phyloP scores from a whole-genome alignment of 192 early-diverging fungal species.

The Diversispora epigaea region DNA sequence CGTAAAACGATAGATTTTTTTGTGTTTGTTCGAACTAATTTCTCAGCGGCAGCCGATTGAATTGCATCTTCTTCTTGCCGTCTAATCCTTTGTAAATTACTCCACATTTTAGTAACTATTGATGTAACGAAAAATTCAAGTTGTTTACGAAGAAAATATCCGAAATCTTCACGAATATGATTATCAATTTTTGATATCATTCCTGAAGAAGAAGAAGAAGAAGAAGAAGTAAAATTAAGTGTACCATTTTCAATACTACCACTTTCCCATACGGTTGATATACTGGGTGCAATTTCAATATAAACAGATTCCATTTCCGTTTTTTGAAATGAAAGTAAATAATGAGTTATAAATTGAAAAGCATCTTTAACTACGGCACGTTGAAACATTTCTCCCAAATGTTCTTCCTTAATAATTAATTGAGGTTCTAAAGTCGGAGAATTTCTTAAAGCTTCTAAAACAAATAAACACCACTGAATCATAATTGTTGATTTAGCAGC shows the following conservation, averaged over 20 bases:
- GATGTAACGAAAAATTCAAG: constrained; percentile 30
- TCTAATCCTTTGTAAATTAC: constrained; percentile 59
- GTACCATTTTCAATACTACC: constrained; percentile 7
- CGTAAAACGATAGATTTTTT: constrained; percentile 32
- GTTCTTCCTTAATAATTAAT: constrained; percentile 43
- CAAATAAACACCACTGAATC: constrained; percentile 64
- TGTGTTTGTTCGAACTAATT: background rate
- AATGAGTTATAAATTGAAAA: constrained; percentile 65
- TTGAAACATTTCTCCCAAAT: constrained; percentile 52
- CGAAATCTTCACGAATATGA: constrained; percentile 32
- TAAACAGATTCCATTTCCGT: constrained; percentile 2
- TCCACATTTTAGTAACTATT: constrained; percentile 55
- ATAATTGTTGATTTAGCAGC: constrained; percentile 44
- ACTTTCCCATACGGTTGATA: constrained; percentile 15
- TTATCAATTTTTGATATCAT: constrained; percentile 5
- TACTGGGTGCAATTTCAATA: background rate
- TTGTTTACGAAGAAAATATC: constrained; percentile 35
- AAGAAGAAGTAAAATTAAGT: constrained; percentile 7
- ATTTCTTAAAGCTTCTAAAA: constrained; percentile 48
- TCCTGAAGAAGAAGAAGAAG: background rate
- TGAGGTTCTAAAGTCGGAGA: constrained; percentile 46
- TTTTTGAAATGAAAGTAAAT: constrained; percentile 55
- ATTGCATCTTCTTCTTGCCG: constrained; percentile 70
- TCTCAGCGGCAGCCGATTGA: constrained; percentile 10
- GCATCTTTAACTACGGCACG: constrained; percentile 53